A percentile compares a stretch with the other conserved stretches of the same genome.
These are phyloP conservation scores for Eucalyptus guilfoylei DNA, from an alignment of 345 rosid genomes.

Conservation along the genomic window DNA sequence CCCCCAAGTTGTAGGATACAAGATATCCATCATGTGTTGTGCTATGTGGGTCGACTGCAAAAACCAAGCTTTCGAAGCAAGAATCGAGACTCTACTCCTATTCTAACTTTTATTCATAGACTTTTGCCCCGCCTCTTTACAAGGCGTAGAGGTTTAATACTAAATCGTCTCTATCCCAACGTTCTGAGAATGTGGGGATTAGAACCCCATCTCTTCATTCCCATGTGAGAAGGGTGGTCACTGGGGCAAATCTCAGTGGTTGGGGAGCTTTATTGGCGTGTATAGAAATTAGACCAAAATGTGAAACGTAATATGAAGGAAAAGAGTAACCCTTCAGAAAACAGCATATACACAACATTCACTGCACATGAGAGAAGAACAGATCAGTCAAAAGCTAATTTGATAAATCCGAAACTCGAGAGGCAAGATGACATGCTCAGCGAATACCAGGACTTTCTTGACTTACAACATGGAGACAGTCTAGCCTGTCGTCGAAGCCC, in stretches of 20 bases:
- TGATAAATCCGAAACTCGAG: not conserved
- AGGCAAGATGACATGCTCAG: not conserved
- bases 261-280: not conserved
- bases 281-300: not conserved
- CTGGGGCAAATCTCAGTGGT: no score
- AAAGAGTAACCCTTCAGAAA: not conserved
- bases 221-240: no score
- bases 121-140: no score
- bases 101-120: no score
- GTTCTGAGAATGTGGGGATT: accelerated
- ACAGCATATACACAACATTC: not conserved
- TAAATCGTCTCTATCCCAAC: no score
- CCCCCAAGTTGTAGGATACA: not conserved
- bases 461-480: not conserved
- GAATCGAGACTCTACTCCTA: not conserved
- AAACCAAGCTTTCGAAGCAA: not conserved
- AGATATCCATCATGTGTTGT: not conserved
- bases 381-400: not conserved
- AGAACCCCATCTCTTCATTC: no score
- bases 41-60: not conserved
- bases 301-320: not conserved
- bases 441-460: not conserved
- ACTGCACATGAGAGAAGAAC: not conserved
- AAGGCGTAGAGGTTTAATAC: no score
- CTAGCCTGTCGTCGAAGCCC: not conserved